Evolutionary conservation across 2,329 filamentous ascomycete species (phyloP), one percentile per base, ranked within the genome.

Genomic region (Fusarium nisikadoi): DNA sequence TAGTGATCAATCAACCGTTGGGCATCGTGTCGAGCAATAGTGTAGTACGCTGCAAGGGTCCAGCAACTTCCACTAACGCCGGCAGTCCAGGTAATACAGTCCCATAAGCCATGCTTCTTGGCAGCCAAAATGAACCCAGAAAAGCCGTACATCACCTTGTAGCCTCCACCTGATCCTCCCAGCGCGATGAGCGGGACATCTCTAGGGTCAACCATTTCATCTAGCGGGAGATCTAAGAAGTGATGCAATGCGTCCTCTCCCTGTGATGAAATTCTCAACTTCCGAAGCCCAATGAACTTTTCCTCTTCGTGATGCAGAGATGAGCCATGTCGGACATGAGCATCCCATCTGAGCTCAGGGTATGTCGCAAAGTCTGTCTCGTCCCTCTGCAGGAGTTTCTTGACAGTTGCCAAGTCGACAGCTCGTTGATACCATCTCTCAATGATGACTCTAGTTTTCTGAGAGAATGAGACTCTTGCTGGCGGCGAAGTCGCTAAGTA

Each of bases 51-150:
- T 2, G 69, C 73, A 1, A 77, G 17, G 0, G 75, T 75, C 75
- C 75, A 77, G 23, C 75, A 77, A 19, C 73, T 77, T 3, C 75
- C 75, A 6, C 75, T 77, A 1, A 77, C 75, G 2, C 73, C 75
- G 0, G 75, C 70, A 5, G 59, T 65, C 75, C 75, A 77, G 0
- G 68, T 75, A 0, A 76, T 69, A 5, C 75, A 77, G 9, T 76
- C 75, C 75, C 75, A 77, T 0, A 77, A 4, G 0, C 61, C 45
- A 4, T 60, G 36, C 12, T 73, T 73, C 23, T 77, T 76, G 0
- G 62, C 64, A 0, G 59, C 66, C 1, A 20, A 55, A 0, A 77
- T 77, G 12, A 77, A 76, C 0, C 71, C 75, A 0, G 70, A 3
- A 2, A 77, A 74, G 3, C 75, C 75, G 8, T 77, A 76, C 75